A percentile compares a stretch with the other conserved stretches of the same genome.
Evolutionary conservation across 2,329 filamentous ascomycete genomes (phyloP).

Genomic region (Lachnellula willkommii): DNA sequence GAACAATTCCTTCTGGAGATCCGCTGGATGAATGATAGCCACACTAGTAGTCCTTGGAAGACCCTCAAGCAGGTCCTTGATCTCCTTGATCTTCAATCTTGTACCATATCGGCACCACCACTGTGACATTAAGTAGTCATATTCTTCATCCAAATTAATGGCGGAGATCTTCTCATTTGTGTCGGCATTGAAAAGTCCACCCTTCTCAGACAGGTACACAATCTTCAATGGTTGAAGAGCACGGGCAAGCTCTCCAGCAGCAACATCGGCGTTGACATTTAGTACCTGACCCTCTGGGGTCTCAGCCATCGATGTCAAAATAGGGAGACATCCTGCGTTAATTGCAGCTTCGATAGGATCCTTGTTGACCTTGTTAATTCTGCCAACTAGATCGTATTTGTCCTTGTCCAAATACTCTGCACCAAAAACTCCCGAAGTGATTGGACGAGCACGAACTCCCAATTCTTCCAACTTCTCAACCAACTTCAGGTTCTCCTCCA

Average conservation of each 20-base stretch:
- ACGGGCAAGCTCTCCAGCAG: conserved; percentile 85
- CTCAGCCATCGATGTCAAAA: conserved; percentile 95
- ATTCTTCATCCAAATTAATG: conserved; percentile 97
- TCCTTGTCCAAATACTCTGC: conserved; percentile 95
- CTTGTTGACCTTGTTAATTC: conserved; percentile 90
- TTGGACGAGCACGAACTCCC: conserved; percentile 81
- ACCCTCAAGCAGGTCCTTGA: conserved; percentile 85
- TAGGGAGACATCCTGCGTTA: conserved; percentile 82
- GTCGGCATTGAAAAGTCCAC: conserved; percentile 88
- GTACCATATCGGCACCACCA: conserved; percentile 95
- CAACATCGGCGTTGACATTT: conserved; percentile 97
- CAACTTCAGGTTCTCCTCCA: conserved; percentile 91
- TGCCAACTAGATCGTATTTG: conserved; percentile 92
- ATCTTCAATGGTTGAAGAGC: conserved; percentile 92
- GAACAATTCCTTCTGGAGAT: conserved; percentile 93
- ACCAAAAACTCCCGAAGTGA: conserved; percentile 83
- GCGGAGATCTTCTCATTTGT: conserved; percentile 93
- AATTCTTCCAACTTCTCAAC: conserved; percentile 84
- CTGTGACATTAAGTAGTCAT: conserved; percentile 84
- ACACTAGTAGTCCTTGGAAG: conserved; percentile 90
- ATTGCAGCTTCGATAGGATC: conserved; percentile 87
- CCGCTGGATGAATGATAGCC: conserved; percentile 93
- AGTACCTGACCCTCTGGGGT: conserved; percentile 84
- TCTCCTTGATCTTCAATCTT: conserved; percentile 93
- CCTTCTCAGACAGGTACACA: conserved; percentile 97